These are phyloP conservation scores for Collybia sordida DNA, from an alignment of 768 basidiomycete species.

Conservation along the genomic window DNA sequence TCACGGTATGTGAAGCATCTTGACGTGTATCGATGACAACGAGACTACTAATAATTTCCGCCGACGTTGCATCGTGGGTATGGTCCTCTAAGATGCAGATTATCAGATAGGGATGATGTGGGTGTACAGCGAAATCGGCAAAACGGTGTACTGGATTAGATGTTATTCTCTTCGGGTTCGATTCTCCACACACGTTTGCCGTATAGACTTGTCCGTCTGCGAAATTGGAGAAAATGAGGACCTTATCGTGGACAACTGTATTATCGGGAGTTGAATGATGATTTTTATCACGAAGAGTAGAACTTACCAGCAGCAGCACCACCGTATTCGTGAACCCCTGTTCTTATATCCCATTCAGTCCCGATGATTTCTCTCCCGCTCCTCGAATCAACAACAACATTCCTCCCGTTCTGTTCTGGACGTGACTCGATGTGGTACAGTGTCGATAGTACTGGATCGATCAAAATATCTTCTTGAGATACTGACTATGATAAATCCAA, in stretches of 20 bases:
- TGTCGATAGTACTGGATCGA: conserved; percentile 5
- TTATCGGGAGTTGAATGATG: conserved; percentile 3
- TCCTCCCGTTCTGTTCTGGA: conserved; percentile 12
- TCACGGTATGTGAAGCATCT: conserved; percentile 35
- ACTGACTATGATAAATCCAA: conserved; percentile 4
- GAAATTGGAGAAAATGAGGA: too few species aligned
- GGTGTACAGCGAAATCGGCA: too few species aligned
- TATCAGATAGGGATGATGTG: too few species aligned
- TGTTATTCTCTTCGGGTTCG: too few species aligned
- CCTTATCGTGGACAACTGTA: too few species aligned
- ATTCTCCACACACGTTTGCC: too few species aligned
- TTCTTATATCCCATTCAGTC: conserved; percentile 40
- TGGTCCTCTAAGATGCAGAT: too few species aligned
- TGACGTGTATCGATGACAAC: conserved; percentile 57
- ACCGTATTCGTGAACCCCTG: conserved; percentile 70
- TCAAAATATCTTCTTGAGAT: conserved; percentile 11
- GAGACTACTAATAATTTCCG: conserved; percentile 37
- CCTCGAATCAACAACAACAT: neutral
- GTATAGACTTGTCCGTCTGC: too few species aligned
- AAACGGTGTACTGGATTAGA: too few species aligned
- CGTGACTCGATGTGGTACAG: conserved; percentile 14
- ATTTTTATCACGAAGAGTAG: conserved; percentile 29
- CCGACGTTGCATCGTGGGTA: too few species aligned
- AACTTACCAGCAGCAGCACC: conserved; percentile 59
- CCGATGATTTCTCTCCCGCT: neutral